Evolutionary conservation across 805 yeast genomes (phyloP).

Genomic region (Myxozyma monticola): DNA sequence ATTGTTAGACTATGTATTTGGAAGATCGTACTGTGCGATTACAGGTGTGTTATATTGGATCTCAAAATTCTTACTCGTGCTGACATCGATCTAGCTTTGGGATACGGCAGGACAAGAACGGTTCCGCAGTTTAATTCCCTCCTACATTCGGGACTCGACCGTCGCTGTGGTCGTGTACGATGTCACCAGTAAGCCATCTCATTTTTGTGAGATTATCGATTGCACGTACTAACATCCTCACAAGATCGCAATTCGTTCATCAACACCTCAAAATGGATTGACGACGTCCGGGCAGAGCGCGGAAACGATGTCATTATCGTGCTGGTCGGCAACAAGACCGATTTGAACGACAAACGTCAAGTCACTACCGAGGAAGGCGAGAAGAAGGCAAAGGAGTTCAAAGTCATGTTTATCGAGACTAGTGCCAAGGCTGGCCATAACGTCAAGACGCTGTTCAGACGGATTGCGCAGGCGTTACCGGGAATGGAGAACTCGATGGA

Average conservation of each 20-base stretch:
- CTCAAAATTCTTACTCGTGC: background rate
- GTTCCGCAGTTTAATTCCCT: constrained; percentile 90
- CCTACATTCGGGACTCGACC: constrained; percentile 91
- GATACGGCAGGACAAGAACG: constrained; percentile 90
- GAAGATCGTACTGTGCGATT: constrained; percentile 94
- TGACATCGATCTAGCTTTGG: constrained; percentile 56
- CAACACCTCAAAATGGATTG: constrained; percentile 86
- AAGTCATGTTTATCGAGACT: constrained; percentile 85
- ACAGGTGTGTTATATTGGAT: constrained; percentile 46
- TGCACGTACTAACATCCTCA: background rate
- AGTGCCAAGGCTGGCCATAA: constrained; percentile 94
- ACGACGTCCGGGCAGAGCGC: constrained; percentile 89
- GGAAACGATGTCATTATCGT: constrained; percentile 87
- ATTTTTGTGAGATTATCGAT: background rate
- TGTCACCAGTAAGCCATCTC: constrained; percentile 61
- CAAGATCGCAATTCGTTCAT: constrained; percentile 65
- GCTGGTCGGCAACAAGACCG: constrained; percentile 90
- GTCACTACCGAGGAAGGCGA: constrained; percentile 91
- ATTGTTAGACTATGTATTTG: constrained; percentile 71
- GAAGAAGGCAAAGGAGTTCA: constrained; percentile 66
- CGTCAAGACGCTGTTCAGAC: constrained; percentile 84
- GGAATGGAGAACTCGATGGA: constrained; percentile 54
- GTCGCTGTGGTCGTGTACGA: constrained; percentile 98
- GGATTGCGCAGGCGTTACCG: constrained; percentile 87
- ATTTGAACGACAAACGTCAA: constrained; percentile 76